Evolutionary conservation across 2,329 filamentous ascomycete species (phyloP).

Genomic region (Plectosphaerella plurivora): DNA sequence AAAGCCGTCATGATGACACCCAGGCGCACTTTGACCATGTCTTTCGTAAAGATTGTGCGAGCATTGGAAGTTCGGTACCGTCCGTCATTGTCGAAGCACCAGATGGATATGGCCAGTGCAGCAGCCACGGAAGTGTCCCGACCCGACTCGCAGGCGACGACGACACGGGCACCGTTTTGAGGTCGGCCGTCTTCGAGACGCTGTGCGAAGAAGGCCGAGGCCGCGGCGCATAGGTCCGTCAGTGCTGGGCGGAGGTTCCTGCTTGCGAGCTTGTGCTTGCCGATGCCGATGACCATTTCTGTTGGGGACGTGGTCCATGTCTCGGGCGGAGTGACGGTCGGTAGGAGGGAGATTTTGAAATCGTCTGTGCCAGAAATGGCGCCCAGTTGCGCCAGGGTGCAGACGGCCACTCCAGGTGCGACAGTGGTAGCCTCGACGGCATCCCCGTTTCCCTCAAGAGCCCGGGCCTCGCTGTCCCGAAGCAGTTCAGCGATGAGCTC

Average conservation of each 20-base stretch:
- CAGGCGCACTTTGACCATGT: constrained; percentile 69
- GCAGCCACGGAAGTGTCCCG: constrained; percentile 77
- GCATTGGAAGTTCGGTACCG: constrained; percentile 20
- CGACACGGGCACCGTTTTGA: constrained; percentile 19
- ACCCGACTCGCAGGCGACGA: constrained; percentile 72
- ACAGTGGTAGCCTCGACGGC: background rate
- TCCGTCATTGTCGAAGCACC: constrained; percentile 65
- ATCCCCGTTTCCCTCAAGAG: constrained; percentile 1
- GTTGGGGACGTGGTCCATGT: constrained; percentile 30
- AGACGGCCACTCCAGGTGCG: constrained; percentile 19
- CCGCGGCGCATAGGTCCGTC: constrained; percentile 54
- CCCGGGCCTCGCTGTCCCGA: constrained; percentile 24
- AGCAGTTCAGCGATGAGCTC: constrained; percentile 44
- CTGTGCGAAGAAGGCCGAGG: background rate
- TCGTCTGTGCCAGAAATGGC: background rate
- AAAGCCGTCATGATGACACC: constrained; percentile 78
- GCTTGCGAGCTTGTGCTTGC: constrained; percentile 72
- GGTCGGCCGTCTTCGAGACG: background rate
- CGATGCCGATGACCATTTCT: constrained; percentile 57
- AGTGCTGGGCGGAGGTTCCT: constrained; percentile 75
- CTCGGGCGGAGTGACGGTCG: constrained; percentile 38
- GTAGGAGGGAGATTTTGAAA: constrained; percentile 38
- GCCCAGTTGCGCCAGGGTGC: constrained; percentile 12
- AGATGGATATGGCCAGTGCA: constrained; percentile 71
- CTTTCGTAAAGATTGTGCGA: constrained; percentile 57